phyloP scores from a whole-genome alignment of 805 yeast genomes.

The Kodamaea kaohsiungensis region DNA sequence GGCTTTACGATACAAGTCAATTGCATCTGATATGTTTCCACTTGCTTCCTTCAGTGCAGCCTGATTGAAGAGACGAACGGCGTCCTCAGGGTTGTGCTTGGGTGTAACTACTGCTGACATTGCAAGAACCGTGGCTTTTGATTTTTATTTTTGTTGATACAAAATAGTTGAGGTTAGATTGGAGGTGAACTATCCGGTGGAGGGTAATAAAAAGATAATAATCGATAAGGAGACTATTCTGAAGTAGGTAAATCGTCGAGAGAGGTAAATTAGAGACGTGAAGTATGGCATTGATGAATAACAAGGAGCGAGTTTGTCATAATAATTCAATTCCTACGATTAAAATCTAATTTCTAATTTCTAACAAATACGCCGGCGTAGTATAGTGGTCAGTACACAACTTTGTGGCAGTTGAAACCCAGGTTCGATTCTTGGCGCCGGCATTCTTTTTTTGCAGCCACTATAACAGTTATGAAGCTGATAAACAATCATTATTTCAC shows the following conservation, averaged over 20 bases:
- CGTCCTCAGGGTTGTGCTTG: conserved; percentile 30
- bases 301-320: no score
- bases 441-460: conserved; percentile 10
- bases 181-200: no score
- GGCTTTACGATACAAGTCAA: conserved; percentile 70
- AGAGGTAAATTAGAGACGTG: no score
- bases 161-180: no score
- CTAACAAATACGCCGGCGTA: conserved; percentile 14
- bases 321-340: neutral
- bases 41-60: conserved; percentile 71
- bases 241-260: no score
- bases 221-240: no score
- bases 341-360: neutral
- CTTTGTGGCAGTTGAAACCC: conserved; percentile 21
- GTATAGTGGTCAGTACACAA: conserved; percentile 21
- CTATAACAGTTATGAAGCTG: no score
- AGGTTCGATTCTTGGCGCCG: conserved; percentile 22
- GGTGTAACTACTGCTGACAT: neutral
- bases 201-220: no score
- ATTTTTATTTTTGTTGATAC: neutral
- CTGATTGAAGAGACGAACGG: conserved; percentile 64
- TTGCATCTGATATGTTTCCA: conserved; percentile 84
- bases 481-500: no score
- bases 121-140: neutral
- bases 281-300: no score